These are phyloP conservation scores for Boletus coccyginus DNA, from an alignment of 768 basidiomycete genomes.

Conservation along the genomic window DNA sequence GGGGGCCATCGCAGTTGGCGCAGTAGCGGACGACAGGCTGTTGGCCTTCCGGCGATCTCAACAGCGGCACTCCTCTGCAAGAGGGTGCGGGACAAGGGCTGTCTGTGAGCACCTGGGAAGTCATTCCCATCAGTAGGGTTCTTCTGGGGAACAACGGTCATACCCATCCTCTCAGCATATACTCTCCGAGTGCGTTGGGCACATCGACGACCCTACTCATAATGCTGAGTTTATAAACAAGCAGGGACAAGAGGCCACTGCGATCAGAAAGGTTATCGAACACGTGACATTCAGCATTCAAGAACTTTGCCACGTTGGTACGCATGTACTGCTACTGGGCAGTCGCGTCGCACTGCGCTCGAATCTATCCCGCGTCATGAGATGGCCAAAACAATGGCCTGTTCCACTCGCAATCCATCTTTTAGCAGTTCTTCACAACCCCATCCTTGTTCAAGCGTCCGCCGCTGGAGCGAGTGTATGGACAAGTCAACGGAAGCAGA, in stretches of 20 bases:
- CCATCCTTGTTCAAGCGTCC: constrained; percentile 13
- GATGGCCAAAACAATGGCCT: constrained; percentile 50
- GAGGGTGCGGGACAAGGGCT: constrained; percentile 51
- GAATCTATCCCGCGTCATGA: constrained; percentile 27
- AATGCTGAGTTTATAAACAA: constrained; percentile 4
- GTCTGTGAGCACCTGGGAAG: constrained; percentile 60
- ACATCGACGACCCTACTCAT: constrained; percentile 58
- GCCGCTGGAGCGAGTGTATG: constrained; percentile 39
- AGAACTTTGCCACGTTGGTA: constrained; percentile 23
- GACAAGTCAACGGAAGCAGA: constrained; percentile 56
- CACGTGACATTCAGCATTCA: constrained; percentile 18
- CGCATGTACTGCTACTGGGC: no score
- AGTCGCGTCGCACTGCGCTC: constrained; percentile 10
- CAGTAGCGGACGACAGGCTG: constrained; percentile 53
- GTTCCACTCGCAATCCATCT: constrained; percentile 43
- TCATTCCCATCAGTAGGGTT: constrained; percentile 7
- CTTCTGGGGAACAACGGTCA: not conserved
- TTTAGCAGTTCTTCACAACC: constrained; percentile 36
- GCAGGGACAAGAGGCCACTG: not conserved
- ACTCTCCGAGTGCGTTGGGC: constrained; percentile 62
- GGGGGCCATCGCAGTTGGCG: constrained; percentile 54
- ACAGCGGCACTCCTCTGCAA: constrained; percentile 62
- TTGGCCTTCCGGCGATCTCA: constrained; percentile 62
- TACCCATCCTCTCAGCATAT: constrained; percentile 80
- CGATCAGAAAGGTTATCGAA: not conserved